Evolutionary conservation across 1,284 basidiomycete species (phyloP).

Genomic region (Tylopilus sp.): DNA sequence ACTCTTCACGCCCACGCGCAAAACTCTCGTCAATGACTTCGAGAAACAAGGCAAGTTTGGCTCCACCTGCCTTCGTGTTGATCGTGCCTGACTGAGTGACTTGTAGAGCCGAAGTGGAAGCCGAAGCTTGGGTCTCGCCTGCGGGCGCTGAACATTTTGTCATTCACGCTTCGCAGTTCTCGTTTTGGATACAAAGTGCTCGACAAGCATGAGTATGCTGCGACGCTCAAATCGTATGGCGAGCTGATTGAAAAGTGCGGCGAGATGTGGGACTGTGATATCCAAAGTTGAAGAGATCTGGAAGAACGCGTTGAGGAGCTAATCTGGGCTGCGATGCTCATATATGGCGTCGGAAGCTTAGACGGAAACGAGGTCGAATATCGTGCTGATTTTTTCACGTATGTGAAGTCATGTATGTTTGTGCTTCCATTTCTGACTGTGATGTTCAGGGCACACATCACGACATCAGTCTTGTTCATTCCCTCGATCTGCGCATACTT

Average conservation of each 20-base stretch:
- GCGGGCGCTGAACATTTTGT: conserved; percentile 39
- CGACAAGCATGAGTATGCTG: conserved; percentile 31
- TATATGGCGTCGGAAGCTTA: conserved; percentile 37
- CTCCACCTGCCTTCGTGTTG: neutral
- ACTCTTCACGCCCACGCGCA: conserved; percentile 27
- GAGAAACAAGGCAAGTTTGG: conserved; percentile 18
- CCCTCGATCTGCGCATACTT: conserved; percentile 33
- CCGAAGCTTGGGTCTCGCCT: conserved; percentile 25
- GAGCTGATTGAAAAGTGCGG: conserved; percentile 32
- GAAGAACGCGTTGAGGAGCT: conserved; percentile 33
- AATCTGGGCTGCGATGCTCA: conserved; percentile 28
- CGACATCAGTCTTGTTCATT: conserved; percentile 36
- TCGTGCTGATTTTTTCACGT: conserved; percentile 35
- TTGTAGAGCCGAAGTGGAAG: conserved; percentile 20
- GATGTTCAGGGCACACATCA: conserved; percentile 37
- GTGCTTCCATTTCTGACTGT: conserved; percentile 17
- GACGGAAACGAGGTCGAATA: conserved; percentile 24
- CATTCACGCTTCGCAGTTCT: conserved; percentile 39
- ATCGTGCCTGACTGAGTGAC: conserved; percentile 2
- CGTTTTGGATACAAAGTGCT: conserved; percentile 27
- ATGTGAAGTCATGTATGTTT: conserved; percentile 6
- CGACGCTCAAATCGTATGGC: conserved; percentile 32
- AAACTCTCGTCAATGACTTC: conserved; percentile 29
- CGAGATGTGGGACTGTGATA: conserved; percentile 31
- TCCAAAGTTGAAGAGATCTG: conserved; percentile 27